Conservation (phyloP, 2,329 filamentous ascomycete species). For the Pestalotiopsis sp. region DNA sequence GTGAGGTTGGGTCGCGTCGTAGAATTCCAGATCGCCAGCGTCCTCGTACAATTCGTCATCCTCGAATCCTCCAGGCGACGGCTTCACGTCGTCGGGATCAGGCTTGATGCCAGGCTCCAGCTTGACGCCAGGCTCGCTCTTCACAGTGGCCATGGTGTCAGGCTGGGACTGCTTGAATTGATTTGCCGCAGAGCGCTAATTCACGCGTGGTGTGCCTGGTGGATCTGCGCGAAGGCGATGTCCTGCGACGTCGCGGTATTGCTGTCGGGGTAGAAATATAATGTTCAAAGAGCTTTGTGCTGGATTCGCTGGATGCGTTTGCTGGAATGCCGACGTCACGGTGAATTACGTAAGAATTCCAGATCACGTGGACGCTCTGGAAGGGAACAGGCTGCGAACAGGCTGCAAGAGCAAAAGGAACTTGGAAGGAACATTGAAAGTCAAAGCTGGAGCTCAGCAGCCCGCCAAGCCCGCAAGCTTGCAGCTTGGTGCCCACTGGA, state of each 20-base stretch:
- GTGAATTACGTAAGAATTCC: slow-evolving; percentile 1
- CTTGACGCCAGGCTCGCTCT: slow-evolving; percentile 8
- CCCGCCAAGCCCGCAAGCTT: neutral
- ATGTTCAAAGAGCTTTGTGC: slow-evolving; percentile 5
- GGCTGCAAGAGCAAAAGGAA: neutral
- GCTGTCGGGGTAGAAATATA: neutral
- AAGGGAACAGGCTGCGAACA: neutral
- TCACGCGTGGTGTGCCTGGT: neutral
- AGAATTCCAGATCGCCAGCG: slow-evolving; percentile 59
- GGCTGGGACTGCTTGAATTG: neutral
- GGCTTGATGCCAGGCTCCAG: slow-evolving; percentile 24
- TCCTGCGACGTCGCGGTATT: neutral
- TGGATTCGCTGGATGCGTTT: neutral
- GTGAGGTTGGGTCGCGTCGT: slow-evolving; percentile 40
- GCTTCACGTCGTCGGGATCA: slow-evolving; percentile 35
- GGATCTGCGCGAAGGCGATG: neutral
- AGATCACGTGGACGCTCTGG: neutral
- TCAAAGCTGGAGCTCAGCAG: neutral
- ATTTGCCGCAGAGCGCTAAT: neutral
- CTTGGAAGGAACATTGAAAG: neutral
- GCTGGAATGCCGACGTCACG: slow-evolving; percentile 6
- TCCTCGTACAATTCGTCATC: slow-evolving; percentile 70
- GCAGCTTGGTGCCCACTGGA: neutral
- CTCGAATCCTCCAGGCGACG: slow-evolving; percentile 43
- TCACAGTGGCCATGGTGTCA: slow-evolving; percentile 23